A percentile compares a stretch with the other conserved stretches of the same genome.
Conservation (phyloP, 2,329 filamentous ascomycete species). For the Epicoccum nigrum region DNA sequence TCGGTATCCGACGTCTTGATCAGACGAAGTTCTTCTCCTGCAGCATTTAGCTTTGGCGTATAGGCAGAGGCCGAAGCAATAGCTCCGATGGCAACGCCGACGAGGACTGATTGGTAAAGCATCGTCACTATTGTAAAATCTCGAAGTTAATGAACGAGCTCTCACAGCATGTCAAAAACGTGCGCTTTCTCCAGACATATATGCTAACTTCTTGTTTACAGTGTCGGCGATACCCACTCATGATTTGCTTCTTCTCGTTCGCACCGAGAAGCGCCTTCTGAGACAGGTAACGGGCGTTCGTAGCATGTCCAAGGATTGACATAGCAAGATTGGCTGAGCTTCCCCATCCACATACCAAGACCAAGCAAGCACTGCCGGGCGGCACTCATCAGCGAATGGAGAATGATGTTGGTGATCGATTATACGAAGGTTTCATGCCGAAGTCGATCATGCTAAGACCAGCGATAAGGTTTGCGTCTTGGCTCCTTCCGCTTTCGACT, state of each 20-base stretch:
- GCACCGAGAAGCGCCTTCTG: slow-evolving; percentile 10
- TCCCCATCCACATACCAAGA: neutral
- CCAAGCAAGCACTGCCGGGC: slow-evolving; percentile 11
- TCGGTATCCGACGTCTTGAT: slow-evolving; percentile 19
- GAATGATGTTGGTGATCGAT: neutral
- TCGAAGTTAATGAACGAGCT: neutral
- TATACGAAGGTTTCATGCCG: slow-evolving; percentile 5
- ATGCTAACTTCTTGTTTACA: neutral
- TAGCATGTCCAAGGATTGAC: slow-evolving; percentile 1
- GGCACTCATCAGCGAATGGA: slow-evolving; percentile 10
- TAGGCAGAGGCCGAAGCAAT: slow-evolving; percentile 8
- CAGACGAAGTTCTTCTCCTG: slow-evolving; percentile 17
- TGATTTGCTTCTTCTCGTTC: neutral
- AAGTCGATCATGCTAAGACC: slow-evolving; percentile 19
- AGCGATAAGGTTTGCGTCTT: slow-evolving; percentile 19
- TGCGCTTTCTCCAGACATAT: neutral
- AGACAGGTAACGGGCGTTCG: slow-evolving; percentile 5
- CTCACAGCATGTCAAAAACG: neutral
- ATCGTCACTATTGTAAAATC: neutral
- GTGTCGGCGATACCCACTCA: slow-evolving; percentile 3
- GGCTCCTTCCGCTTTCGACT: slow-evolving; percentile 17
- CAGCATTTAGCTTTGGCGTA: slow-evolving; percentile 12
- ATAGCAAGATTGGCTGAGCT: slow-evolving; percentile 9
- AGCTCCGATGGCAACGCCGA: slow-evolving; percentile 5
- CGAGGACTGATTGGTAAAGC: slow-evolving; percentile 9